Evolutionary conservation across 495 filamentous ascomycete species (phyloP).

Genomic region (Penicillium argentinense): DNA sequence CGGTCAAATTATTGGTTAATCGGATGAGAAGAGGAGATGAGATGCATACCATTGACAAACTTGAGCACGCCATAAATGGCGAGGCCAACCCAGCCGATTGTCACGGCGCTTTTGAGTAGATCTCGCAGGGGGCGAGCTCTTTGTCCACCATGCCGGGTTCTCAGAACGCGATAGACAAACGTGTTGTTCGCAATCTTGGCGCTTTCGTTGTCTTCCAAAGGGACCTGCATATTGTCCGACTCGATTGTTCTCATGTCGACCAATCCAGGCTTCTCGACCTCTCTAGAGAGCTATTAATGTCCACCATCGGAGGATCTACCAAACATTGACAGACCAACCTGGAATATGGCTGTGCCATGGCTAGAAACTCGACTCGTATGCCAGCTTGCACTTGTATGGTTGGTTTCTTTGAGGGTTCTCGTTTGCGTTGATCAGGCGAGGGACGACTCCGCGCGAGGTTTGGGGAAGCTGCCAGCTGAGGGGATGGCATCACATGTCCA

Average conservation of each 20-base stretch:
- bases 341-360: slow-evolving; percentile 1
- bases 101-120: slow-evolving; percentile 7
- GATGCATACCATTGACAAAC: slow-evolving; percentile 2
- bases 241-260: slow-evolving; percentile 2
- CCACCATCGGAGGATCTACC: not conserved
- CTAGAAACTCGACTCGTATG: not conserved
- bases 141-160: slow-evolving; percentile 1
- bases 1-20: not conserved
- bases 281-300: slow-evolving; percentile 10
- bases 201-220: slow-evolving; percentile 2
- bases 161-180: slow-evolving; percentile 3
- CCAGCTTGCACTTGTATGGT: not conserved
- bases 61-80: slow-evolving; percentile 5
- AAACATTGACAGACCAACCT: slow-evolving; percentile 1
- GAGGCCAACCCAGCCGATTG: slow-evolving; percentile 10
- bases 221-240: slow-evolving; percentile 3
- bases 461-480: slow-evolving; percentile 1
- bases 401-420: not conserved
- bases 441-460: not conserved
- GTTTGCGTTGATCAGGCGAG: not conserved
- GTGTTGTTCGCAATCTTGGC: slow-evolving; percentile 1
- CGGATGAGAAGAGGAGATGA: not conserved
- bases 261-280: slow-evolving; percentile 4
- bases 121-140: slow-evolving; percentile 10
- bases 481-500: not conserved